phyloP scores from a whole-genome alignment of 495 filamentous ascomycete genomes.

The Hamigera avellanea region DNA sequence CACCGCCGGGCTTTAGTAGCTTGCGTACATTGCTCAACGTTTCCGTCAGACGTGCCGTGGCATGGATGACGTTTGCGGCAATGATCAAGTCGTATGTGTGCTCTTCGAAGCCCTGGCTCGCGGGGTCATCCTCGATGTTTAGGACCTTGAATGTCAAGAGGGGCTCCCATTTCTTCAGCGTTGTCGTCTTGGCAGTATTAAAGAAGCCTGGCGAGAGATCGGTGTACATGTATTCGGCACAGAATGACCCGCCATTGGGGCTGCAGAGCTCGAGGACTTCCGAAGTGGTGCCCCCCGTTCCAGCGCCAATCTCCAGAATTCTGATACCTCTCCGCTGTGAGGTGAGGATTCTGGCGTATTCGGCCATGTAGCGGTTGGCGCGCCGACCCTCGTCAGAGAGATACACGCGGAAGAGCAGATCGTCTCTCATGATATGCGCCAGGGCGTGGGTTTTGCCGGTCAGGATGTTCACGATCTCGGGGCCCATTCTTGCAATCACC shows the following conservation, averaged over 20 bases:
- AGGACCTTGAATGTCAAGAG: slow-evolving; percentile 24
- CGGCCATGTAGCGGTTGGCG: no score
- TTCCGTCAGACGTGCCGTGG: slow-evolving; percentile 21
- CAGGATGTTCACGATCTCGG: no score
- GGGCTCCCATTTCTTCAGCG: slow-evolving; percentile 12
- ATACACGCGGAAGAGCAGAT: no score
- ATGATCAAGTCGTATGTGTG: slow-evolving; percentile 30
- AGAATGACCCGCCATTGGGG: background rate
- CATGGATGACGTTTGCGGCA: slow-evolving; percentile 35
- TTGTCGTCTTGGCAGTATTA: no score
- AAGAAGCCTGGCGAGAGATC: slow-evolving; percentile 37
- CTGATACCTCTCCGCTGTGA: slow-evolving; percentile 15
- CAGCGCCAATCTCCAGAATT: slow-evolving; percentile 40
- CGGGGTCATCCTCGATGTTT: slow-evolving; percentile 25
- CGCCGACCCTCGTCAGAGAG: no score
- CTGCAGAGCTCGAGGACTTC: slow-evolving; percentile 13
- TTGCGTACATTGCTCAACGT: slow-evolving; percentile 28
- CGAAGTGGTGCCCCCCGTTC: slow-evolving; percentile 26
- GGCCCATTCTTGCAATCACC: no score
- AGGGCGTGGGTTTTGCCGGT: no score
- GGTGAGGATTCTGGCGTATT: no score
- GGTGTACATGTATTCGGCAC: slow-evolving; percentile 17
- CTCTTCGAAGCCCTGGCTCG: slow-evolving; percentile 23
- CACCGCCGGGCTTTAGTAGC: slow-evolving; percentile 17
- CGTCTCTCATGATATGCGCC: no score